A percentile compares a stretch with the other conserved stretches of the same genome.
These are phyloP conservation scores for Kuraishia floccosa DNA, from an alignment of 805 yeast genomes.

Conservation along the genomic window DNA sequence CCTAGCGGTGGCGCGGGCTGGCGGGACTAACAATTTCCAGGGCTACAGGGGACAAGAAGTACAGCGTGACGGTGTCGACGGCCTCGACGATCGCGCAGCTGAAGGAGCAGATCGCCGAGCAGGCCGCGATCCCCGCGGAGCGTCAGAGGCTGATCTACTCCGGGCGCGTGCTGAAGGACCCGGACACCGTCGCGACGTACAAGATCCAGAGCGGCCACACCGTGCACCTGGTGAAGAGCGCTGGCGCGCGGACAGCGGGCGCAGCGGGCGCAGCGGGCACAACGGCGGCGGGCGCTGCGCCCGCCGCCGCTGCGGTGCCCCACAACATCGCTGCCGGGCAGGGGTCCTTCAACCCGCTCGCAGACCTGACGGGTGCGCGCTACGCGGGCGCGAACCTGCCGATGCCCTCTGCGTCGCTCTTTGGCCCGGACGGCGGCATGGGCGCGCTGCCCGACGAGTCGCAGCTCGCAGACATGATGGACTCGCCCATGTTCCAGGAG, in stretches of 20 bases:
- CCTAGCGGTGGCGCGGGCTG: conserved; percentile 1
- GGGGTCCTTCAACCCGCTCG: conserved; percentile 81
- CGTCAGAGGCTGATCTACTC: conserved; percentile 86
- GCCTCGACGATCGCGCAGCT: conserved; percentile 52
- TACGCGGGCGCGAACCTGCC: conserved; percentile 84
- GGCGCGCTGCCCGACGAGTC: conserved; percentile 67
- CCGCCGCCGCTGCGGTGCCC: conserved; percentile 36
- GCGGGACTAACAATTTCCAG: conserved; percentile 5
- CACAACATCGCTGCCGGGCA: conserved; percentile 77
- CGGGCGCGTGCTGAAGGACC: conserved; percentile 86
- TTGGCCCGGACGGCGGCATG: conserved; percentile 95
- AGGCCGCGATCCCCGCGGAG: conserved; percentile 58
- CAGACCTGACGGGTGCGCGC: conserved; percentile 89
- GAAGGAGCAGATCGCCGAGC: conserved; percentile 51
- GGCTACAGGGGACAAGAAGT: conserved; percentile 68
- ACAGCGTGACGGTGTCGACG: conserved; percentile 46
- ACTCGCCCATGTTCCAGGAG: conserved; percentile 72
- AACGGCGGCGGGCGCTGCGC: conserved; percentile 11
- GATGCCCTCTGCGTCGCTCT: conserved; percentile 77
- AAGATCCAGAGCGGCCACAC: conserved; percentile 82
- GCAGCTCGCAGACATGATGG: conserved; percentile 65
- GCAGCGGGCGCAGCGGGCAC: conserved; percentile 12
- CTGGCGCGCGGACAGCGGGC: conserved; percentile 30
- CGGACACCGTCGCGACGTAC: conserved; percentile 61
- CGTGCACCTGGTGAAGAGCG: conserved; percentile 81